These are phyloP conservation scores for Botrytis byssoidea DNA, from an alignment of 2,329 filamentous ascomycete genomes.

Conservation along the genomic window DNA sequence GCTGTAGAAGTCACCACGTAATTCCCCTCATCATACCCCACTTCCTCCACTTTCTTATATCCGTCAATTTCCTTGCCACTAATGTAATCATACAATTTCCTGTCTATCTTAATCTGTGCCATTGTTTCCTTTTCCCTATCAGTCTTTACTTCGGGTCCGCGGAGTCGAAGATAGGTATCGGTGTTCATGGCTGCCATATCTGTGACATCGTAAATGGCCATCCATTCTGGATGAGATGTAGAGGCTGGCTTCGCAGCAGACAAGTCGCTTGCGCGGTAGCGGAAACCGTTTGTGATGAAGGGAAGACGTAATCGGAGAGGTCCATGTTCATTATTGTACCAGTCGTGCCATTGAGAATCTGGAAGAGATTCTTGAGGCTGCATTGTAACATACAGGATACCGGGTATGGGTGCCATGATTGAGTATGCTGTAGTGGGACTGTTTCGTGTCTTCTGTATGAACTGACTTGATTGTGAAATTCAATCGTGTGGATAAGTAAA, in stretches of 20 bases:
- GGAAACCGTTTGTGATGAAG: constrained; percentile 73
- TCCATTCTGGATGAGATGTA: constrained; percentile 60
- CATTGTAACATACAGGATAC: constrained; percentile 85
- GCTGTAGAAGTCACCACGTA: constrained; percentile 62
- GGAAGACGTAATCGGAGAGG: constrained; percentile 75
- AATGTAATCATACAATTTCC: constrained; percentile 69
- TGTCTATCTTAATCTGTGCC: constrained; percentile 65
- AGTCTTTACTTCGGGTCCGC: constrained; percentile 56
- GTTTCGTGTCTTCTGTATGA: not conserved
- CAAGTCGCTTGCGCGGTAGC: constrained; percentile 67
- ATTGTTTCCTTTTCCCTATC: constrained; percentile 60
- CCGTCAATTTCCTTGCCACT: constrained; percentile 53
- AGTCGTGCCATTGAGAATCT: constrained; percentile 75
- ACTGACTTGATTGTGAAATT: not conserved
- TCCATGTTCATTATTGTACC: constrained; percentile 94
- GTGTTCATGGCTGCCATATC: constrained; percentile 70
- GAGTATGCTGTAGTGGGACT: not conserved
- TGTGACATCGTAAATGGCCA: constrained; percentile 79
- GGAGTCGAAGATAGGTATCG: constrained; percentile 65
- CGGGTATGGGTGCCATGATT: constrained; percentile 43
- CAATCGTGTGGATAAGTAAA: not conserved
- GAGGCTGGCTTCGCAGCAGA: constrained; percentile 35
- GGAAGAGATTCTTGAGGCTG: constrained; percentile 64
- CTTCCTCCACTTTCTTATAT: constrained; percentile 60
- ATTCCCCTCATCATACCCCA: constrained; percentile 57